phyloP scores from a whole-genome alignment of 345 rosid genomes.

The Arabidopsis arenosa region DNA sequence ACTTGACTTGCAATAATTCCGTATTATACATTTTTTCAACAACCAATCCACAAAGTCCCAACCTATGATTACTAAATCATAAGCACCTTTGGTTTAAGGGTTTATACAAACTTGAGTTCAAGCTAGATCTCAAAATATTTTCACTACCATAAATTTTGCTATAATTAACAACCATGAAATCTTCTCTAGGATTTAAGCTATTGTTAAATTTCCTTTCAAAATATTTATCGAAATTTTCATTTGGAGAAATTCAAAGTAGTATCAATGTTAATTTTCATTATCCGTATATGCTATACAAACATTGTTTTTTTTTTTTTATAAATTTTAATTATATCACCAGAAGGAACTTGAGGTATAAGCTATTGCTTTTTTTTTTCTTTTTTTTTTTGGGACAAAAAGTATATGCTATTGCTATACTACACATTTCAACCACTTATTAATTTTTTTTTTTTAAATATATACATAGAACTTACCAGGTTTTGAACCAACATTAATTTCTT shows the following conservation, averaged over 20 bases:
- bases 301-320: too few relatives aligned
- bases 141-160: too few relatives aligned
- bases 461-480: neutral
- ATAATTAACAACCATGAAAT: neutral
- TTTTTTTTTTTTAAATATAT: neutral
- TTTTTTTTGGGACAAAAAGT: too few relatives aligned
- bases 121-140: neutral
- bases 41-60: slow-evolving; percentile 41
- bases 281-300: neutral
- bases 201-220: neutral
- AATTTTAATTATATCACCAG: too few relatives aligned
- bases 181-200: neutral
- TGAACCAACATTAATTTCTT: too few relatives aligned
- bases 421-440: slow-evolving; percentile 11
- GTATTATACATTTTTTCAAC: slow-evolving; percentile 34
- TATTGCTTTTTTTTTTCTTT: too few relatives aligned
- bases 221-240: neutral
- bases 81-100: slow-evolving; percentile 17
- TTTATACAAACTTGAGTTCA: slow-evolving; percentile 15
- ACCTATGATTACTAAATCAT: slow-evolving; percentile 36
- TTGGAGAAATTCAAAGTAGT: neutral
- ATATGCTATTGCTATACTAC: neutral
- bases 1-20: slow-evolving; percentile 30
- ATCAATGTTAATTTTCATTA: neutral
- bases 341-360: too few relatives aligned